Base-by-base conservation (phyloP, 1,284 basidiomycete species). In the Rhodofomes roseus region DNA sequence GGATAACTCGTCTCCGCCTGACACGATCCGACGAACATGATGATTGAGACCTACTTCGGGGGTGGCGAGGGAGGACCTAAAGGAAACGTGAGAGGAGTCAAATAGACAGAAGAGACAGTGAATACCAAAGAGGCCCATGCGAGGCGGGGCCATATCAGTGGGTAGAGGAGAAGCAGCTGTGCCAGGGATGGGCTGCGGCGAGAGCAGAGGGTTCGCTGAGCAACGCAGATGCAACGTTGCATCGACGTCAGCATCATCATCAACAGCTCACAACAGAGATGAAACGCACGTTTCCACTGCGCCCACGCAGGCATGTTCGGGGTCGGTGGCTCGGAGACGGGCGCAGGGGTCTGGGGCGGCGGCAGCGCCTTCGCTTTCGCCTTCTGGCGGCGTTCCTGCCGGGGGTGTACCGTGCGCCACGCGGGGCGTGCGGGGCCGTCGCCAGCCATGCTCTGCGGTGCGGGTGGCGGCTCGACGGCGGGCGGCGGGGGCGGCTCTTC, bases 361-460 rank as follows among this genome's bases (percentile, higher is more conserved):
- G 81, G 72, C 0, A 78, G 74, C 0, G 80, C 77, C 12, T 79
- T 79, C 16, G 72, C 70, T 59, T 77, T 68, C n/a, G 66, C 68
- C 68, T 74, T 63, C 65, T 70, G 63, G 8, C 71, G 67, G 43
- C 80, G 83, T 54, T 83, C 81, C 3, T 81, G 79, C 16, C 81
- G 80, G 69, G 85, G 87, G 64, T 86, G 78, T 0, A 91, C 86
- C 1, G 81, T 80, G 50, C 89, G 82, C 89, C 89, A 91, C 0
- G 80, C 89, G 0, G 87, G 85, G 18, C 80, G 80, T 0, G 87
- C 86, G 54, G 82, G 84, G 1, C 71, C 67, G 14, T 73, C 77
- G 41, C 79, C 78, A 50, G 77, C 74, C 2, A 62, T 46, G 11
- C 66, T 20, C 0, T 76, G 68, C 2, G 75, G 71, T 7, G 69